phyloP scores from a whole-genome alignment of 345 rosid genomes.

The Mallotus nudiflorus region DNA sequence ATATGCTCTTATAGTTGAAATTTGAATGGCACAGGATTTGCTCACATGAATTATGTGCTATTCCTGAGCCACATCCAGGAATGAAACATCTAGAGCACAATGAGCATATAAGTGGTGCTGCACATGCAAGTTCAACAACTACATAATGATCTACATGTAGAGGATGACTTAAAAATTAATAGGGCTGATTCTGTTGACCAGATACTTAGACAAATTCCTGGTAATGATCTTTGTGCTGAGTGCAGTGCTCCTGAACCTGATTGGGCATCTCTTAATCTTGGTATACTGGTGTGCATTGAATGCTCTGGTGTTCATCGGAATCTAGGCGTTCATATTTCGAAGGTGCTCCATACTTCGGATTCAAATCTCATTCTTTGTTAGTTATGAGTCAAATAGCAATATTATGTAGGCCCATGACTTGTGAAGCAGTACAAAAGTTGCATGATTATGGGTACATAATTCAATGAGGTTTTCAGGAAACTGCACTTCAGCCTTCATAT shows the following conservation, averaged over 20 bases:
- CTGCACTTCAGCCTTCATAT: background rate
- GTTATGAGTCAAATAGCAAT: background rate
- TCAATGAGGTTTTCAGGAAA: background rate
- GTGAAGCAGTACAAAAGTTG: background rate
- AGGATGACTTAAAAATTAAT: constrained; percentile 30
- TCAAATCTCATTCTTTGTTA: background rate
- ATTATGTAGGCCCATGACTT: background rate
- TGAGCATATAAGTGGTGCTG: constrained; percentile 29
- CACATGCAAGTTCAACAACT: constrained; percentile 34
- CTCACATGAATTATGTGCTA: constrained; percentile 17
- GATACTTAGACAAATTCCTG: constrained; percentile 64
- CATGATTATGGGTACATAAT: background rate
- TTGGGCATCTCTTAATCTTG: constrained; percentile 96
- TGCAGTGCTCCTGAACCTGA: constrained; percentile 76
- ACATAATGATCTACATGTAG: constrained; percentile 22
- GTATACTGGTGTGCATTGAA: constrained; percentile 76
- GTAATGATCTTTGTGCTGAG: constrained; percentile 81
- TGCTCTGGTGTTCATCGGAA: constrained; percentile 93
- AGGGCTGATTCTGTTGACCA: constrained; percentile 43
- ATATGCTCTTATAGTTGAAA: background rate
- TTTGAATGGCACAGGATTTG: constrained; percentile 7
- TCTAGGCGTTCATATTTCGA: constrained; percentile 91
- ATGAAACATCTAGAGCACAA: constrained; percentile 35
- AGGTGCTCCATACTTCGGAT: constrained; percentile 45
- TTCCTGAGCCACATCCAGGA: constrained; percentile 45